phyloP scores from a whole-genome alignment of 2,329 filamentous ascomycete species.

The Metarhizium sp. region DNA sequence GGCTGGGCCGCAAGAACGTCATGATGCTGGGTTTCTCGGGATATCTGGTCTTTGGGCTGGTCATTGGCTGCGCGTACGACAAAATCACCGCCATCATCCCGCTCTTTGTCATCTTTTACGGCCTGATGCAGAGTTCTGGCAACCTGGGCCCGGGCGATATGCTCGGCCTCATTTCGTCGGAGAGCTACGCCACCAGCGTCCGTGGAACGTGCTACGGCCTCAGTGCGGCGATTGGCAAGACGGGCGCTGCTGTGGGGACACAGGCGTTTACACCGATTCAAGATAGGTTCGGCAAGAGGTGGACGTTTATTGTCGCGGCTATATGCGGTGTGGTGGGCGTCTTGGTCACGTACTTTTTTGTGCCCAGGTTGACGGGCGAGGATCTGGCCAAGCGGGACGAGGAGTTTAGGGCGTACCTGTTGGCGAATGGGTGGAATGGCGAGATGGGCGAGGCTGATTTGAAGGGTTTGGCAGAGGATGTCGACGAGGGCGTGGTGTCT shows the following conservation, averaged over 20 bases:
- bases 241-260: slow-evolving; percentile 40
- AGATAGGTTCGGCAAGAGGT: slow-evolving; percentile 33
- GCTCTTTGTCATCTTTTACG: slow-evolving; percentile 42
- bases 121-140: slow-evolving; percentile 38
- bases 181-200: slow-evolving; percentile 42
- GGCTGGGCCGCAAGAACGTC: slow-evolving; percentile 37
- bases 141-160: slow-evolving; percentile 42
- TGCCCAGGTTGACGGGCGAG: slow-evolving; percentile 34
- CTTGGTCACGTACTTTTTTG: slow-evolving; percentile 36
- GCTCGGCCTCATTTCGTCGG: slow-evolving; percentile 39
- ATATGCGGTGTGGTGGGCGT: slow-evolving; percentile 38
- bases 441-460: slow-evolving; percentile 26
- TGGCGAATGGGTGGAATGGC: slow-evolving; percentile 34
- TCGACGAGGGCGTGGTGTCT: slow-evolving; percentile 2
- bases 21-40: slow-evolving; percentile 42
- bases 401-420: slow-evolving; percentile 32
- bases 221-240: slow-evolving; percentile 41
- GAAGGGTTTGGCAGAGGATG: slow-evolving; percentile 11
- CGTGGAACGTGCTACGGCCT: slow-evolving; percentile 41
- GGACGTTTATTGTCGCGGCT: slow-evolving; percentile 43
- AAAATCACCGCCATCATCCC: slow-evolving; percentile 38
- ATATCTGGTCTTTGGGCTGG: slow-evolving; percentile 41
- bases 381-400: slow-evolving; percentile 34
- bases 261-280: slow-evolving; percentile 40
- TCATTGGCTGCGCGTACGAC: slow-evolving; percentile 39